A percentile compares a stretch with the other conserved stretches of the same genome.
Evolutionary conservation across 345 rosid genomes (phyloP).

Genomic region (Populus euphratica): DNA sequence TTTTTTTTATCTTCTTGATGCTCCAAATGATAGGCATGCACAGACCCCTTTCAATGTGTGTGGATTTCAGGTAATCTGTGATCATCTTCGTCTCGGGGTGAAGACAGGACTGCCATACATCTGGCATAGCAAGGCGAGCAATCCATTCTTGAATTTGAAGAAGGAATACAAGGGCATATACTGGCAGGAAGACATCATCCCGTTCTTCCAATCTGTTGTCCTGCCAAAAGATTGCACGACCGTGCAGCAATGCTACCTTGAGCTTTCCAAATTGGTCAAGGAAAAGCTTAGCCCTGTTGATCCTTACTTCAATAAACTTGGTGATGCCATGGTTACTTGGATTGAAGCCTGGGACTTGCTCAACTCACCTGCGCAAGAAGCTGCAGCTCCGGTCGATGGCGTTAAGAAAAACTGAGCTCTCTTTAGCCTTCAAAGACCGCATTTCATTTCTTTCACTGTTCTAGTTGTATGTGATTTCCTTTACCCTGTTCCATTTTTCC

Average conservation of each 20-base stretch:
- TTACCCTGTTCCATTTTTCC: neutral
- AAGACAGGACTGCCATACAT: conserved; percentile 37
- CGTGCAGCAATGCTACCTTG: conserved; percentile 29
- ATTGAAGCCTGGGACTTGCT: conserved; percentile 39
- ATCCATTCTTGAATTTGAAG: conserved; percentile 36
- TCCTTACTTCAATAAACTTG: conserved; percentile 35
- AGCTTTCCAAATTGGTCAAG: conserved; percentile 33
- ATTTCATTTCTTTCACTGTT: neutral
- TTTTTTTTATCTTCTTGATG: neutral
- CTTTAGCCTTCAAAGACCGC: neutral
- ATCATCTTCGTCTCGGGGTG: conserved; percentile 29
- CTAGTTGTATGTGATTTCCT: neutral
- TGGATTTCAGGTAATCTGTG: conserved; percentile 30
- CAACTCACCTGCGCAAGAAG: conserved; percentile 6
- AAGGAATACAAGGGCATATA: conserved; percentile 39
- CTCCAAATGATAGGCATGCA: neutral
- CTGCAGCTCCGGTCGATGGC: neutral
- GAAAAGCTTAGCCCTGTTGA: conserved; percentile 27
- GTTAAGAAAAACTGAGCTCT: neutral
- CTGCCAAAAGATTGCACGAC: conserved; percentile 37
- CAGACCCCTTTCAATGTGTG: neutral
- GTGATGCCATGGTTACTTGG: conserved; percentile 40
- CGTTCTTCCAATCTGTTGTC: conserved; percentile 31
- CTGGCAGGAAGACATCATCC: conserved; percentile 42
- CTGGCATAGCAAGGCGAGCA: conserved; percentile 36